Evolutionary conservation across 495 filamentous ascomycete species (phyloP).

Genomic region (Geoglossum glabrum): DNA sequence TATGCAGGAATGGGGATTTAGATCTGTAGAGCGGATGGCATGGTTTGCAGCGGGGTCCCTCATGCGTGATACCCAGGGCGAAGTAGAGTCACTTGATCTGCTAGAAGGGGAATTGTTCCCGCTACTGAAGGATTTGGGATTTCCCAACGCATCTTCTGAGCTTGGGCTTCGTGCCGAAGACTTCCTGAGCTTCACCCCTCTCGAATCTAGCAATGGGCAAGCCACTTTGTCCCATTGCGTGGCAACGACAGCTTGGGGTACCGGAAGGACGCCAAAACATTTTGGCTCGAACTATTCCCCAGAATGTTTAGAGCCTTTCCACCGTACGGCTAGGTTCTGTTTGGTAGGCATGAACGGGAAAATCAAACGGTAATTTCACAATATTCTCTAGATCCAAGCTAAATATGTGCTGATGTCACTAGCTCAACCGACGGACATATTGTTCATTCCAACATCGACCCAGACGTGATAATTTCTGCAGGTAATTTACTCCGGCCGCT

Average conservation of each 20-base stretch:
- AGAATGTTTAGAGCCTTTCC: background rate
- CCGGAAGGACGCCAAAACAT: background rate
- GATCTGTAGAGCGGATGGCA: background rate
- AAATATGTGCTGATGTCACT: background rate
- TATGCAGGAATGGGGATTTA: background rate
- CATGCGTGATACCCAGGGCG: background rate
- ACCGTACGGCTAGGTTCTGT: background rate
- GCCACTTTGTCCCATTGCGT: background rate
- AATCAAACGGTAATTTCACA: background rate
- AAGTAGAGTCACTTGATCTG: background rate
- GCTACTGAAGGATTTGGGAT: background rate
- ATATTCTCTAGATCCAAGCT: background rate
- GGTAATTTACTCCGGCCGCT: background rate
- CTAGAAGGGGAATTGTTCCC: background rate
- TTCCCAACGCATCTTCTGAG: background rate
- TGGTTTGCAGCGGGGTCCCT: background rate
- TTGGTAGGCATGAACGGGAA: background rate
- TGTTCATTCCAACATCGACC: background rate
- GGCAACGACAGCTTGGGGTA: background rate
- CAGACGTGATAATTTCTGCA: background rate
- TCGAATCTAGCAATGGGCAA: background rate
- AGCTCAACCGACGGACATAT: background rate
- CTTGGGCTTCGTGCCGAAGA: background rate
- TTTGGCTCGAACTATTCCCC: background rate
- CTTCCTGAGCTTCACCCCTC: background rate